Evolutionary conservation across 257 asterid species (phyloP), one percentile per base, ranked within the genome.

Genomic region (Nicotiana benthamiana): DNA sequence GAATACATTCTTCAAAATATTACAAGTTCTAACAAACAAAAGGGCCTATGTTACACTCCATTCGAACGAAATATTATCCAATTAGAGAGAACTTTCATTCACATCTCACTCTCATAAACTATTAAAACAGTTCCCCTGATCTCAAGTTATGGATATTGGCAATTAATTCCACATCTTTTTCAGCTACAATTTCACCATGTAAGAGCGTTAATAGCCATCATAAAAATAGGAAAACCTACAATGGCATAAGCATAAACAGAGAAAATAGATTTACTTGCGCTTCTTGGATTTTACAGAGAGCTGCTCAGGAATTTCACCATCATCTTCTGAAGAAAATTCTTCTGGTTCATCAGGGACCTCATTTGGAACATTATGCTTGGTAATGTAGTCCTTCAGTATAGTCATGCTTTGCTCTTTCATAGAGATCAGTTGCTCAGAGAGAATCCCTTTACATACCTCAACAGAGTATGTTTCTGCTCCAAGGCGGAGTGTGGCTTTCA

Each of bases 331-430:
- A 26, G 97, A 91, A 78, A 90, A 75, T 51, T 91, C 98, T 36
- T 95, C 99, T 0, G 89, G 85, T 34, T 93, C 99, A 80, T 95
- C 97, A 52, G 97, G 99, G 68, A 90, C 96, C 52, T 93, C 97
- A 66, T 87, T 90, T 10, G 97, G 97, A 75, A 89, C 90, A 75
- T 92, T 93, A 64, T 95, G 91, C 85, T 88, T 90, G 6, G 97
- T 91, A 70, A 95, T 93, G 86, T 90, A 95, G 54, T 92, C 97
- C 89, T 95, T 95, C 32, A 95, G 83, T 81, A 95, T 72, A 84
- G 80, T 78, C 98, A 95, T 95, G 92, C 94, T 91, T 87, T 91
- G 94, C 87, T 90, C 97, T 87, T 91, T 95, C 84, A 93, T 89
- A 1, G 93, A 87, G 72, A 34, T 76, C 83, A 95, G 61, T 81